These are phyloP conservation scores for Gypsophila paniculata DNA, from an alignment of 179 eudicot genomes.

Conservation along the genomic window DNA sequence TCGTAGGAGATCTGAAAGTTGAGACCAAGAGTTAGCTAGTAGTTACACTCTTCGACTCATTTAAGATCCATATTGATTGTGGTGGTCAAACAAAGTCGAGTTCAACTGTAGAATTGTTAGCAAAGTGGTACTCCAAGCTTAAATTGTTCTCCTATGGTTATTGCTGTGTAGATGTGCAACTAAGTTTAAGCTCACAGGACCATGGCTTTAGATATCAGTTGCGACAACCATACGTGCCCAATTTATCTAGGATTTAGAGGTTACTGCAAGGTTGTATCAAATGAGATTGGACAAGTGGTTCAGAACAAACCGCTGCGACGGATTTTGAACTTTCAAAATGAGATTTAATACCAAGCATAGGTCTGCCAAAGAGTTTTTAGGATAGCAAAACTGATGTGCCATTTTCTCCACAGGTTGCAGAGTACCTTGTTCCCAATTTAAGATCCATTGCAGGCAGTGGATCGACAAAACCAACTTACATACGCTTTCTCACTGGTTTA, in stretches of 20 bases:
- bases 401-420: slow-evolving; percentile 60
- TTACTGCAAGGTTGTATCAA: no score
- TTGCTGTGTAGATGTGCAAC: background rate
- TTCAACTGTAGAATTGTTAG: background rate
- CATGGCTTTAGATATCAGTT: no score
- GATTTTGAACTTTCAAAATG: no score
- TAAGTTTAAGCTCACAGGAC: background rate
- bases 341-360: no score
- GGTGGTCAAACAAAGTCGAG: no score
- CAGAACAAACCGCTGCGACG: no score
- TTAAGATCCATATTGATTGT: no score
- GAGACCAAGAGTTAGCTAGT: background rate
- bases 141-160: background rate
- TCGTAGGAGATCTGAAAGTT: slow-evolving; percentile 6
- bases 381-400: slow-evolving; percentile 1
- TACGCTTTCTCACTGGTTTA: slow-evolving; percentile 84
- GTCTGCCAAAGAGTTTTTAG: background rate
- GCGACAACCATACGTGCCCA: no score
- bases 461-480: slow-evolving; percentile 74
- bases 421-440: slow-evolving; percentile 78
- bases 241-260: no score
- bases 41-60: no score
- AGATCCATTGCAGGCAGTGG: slow-evolving; percentile 68
- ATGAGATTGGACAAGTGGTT: no score
- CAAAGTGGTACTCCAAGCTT: background rate